Base-by-base conservation (phyloP, 139 green algal genomes). In the Ulvella scutata region DNA sequence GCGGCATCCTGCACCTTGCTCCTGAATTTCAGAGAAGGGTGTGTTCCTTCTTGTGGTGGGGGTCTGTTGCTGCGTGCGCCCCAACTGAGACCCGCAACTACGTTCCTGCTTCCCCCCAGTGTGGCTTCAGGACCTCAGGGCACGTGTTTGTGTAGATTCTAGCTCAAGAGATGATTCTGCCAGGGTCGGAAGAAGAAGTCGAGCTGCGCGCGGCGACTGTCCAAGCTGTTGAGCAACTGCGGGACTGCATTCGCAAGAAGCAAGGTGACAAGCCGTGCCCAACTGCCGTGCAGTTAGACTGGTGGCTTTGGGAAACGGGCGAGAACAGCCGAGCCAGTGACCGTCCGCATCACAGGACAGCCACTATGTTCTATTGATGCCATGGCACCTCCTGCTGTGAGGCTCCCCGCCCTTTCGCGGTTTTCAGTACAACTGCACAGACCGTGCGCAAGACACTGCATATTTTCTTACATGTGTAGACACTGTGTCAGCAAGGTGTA, bases 271-370 rank as follows among this genome's bases (percentile, higher is more conserved):
- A 67, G 17, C 33, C 17, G 13, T 67, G 51, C 20, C 51, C 51
- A 31, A 67, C 9, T 67, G 51, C 51, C 17, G 78, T 95, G 21
- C 78, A 87, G 72, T 72, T 96, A 33, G 90, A 95, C 51, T 96
- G 90, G 90, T 92, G 83, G 82, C 78, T 95, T 37, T 96, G 90
- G 90, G 81, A 91, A 33, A n/a, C 79, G 9, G 90, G 89, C 3
- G 90, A 95, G 82, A 31, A 37, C 10, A 37, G 61, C 3, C 75
- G 79, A 1, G 28, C 81, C 3, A 38, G 29, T 23, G 75, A 90
- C 37, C 79, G 78, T 17, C 87, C 85, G 0, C 89, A 94, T 79
- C 90, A 96, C 76, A 77, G 88, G 37, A 91, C 85, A 0, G 73
- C 90, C 23, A 95, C 87, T 23, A 79, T 92, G 1, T 94, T 81